These are phyloP conservation scores for Amanita pseudoporphyria DNA, from an alignment of 768 basidiomycete genomes.

Conservation along the genomic window DNA sequence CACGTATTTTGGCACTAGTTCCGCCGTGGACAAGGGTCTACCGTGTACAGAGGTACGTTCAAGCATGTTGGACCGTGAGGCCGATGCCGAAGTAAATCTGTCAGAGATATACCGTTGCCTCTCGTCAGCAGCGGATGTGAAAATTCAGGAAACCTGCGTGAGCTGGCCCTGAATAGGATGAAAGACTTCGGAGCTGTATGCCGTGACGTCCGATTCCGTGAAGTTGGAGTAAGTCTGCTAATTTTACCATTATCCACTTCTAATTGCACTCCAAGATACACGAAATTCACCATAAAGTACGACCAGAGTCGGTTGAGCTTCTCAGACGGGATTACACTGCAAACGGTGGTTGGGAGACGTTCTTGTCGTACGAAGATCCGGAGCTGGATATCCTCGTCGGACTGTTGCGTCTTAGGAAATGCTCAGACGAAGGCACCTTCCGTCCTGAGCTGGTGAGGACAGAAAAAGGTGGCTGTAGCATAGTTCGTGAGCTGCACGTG, in stretches of 20 bases:
- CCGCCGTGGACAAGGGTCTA: slow-evolving; percentile 99
- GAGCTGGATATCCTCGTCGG: slow-evolving; percentile 95
- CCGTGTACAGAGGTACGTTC: slow-evolving; percentile 79
- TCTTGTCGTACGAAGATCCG: slow-evolving; percentile 97
- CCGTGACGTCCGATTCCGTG: slow-evolving; percentile 93
- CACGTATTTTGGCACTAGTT: slow-evolving; percentile 89
- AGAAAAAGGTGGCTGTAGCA: slow-evolving; percentile 75
- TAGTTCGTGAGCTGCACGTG: slow-evolving; percentile 94
- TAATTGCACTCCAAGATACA: slow-evolving; percentile 55
- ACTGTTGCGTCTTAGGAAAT: slow-evolving; percentile 83
- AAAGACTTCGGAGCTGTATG: slow-evolving; percentile 98
- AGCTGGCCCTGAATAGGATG: slow-evolving; percentile 94
- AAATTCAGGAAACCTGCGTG: slow-evolving; percentile 93
- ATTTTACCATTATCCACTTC: slow-evolving; percentile 5
- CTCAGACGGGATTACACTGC: slow-evolving; percentile 93
- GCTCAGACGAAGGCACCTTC: slow-evolving; percentile 96
- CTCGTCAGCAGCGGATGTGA: slow-evolving; percentile 96
- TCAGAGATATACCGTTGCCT: slow-evolving; percentile 92
- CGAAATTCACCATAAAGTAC: slow-evolving; percentile 97
- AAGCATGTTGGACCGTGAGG: background rate
- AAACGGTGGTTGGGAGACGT: slow-evolving; percentile 99
- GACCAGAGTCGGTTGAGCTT: slow-evolving; percentile 91
- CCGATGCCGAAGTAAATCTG: slow-evolving; percentile 59
- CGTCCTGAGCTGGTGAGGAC: slow-evolving; percentile 77
- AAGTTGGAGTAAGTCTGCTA: slow-evolving; percentile 78